Evolutionary conservation across 108 stramenopile genomes (phyloP).

Genomic region (Chaetoceros tenuissimus): DNA sequence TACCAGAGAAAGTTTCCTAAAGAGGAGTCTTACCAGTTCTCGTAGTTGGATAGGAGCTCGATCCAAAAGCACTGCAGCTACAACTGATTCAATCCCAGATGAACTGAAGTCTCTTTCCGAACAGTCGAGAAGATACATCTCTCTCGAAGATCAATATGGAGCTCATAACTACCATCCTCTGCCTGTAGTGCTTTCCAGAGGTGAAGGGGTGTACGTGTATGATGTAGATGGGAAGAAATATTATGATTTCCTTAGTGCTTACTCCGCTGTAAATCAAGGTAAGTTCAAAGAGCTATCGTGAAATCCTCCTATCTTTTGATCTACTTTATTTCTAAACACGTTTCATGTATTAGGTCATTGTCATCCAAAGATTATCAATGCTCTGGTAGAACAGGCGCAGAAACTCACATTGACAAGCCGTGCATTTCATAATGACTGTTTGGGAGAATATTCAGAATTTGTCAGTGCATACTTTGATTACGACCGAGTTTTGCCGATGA

Average conservation of each 20-base stretch:
- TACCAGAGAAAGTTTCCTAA: no score
- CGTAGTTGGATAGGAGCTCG: no score
- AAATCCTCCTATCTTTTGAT: no score
- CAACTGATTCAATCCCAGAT: no score
- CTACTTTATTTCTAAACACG: no score
- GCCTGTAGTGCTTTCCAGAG: constrained; percentile 86
- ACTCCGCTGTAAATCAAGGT: constrained; percentile 99
- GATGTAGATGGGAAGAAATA: constrained; percentile 82
- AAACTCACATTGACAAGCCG: constrained; percentile 93
- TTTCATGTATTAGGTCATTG: no score
- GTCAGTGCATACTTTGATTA: constrained; percentile 89
- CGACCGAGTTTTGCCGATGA: constrained; percentile 98
- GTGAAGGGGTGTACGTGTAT: constrained; percentile 53
- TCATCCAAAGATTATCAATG: constrained; percentile 93
- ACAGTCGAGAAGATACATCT: constrained; percentile 52
- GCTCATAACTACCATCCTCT: constrained; percentile 98
- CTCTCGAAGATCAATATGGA: constrained; percentile 78
- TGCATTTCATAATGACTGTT: constrained; percentile 95
- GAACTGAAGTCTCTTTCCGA: constrained; percentile 11
- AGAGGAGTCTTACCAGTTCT: no score
- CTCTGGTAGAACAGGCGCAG: constrained; percentile 85
- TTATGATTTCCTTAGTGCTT: constrained; percentile 96
- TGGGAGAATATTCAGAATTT: constrained; percentile 90
- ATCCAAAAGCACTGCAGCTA: no score
- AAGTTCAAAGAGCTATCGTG: no score